Conservation (phyloP, 2,329 filamentous ascomycete genomes). For the Catunica adiposa region DNA sequence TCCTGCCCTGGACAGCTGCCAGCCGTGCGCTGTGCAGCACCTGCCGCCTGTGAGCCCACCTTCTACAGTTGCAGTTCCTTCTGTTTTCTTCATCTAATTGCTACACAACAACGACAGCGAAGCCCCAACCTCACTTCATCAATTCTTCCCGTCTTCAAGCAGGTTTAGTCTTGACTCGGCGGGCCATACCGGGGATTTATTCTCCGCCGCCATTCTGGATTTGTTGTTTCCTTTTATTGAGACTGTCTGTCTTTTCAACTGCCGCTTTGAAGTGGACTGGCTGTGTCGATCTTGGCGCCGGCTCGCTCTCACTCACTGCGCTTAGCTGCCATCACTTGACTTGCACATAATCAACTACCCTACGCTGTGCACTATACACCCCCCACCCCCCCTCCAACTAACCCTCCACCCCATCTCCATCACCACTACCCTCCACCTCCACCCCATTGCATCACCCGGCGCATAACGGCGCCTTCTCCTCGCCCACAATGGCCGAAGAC, state of each 20-base stretch:
- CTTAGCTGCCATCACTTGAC: too few relatives aligned
- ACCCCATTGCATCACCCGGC: not conserved
- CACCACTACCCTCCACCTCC: not conserved
- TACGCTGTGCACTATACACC: not conserved
- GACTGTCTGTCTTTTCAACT: too few relatives aligned
- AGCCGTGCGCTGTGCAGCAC: too few relatives aligned
- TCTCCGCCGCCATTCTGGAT: too few relatives aligned
- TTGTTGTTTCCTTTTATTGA: too few relatives aligned
- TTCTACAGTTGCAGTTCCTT: conserved; percentile 1
- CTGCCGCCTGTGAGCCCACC: conserved; percentile 1
- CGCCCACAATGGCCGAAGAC: conserved; percentile 12
- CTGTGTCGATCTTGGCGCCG: too few relatives aligned
- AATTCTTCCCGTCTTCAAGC: not conserved
- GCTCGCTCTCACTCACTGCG: too few relatives aligned
- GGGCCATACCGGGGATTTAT: too few relatives aligned
- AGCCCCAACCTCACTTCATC: conserved; percentile 5
- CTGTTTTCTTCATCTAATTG: conserved; percentile 11
- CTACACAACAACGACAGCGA: conserved; percentile 3
- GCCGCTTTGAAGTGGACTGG: too few relatives aligned
- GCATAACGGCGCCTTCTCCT: not conserved
- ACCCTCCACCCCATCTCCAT: not conserved
- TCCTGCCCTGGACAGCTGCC: too few relatives aligned
- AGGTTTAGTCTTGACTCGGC: too few relatives aligned
- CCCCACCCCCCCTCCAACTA: too few relatives aligned
- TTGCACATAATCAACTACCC: not conserved